Base-by-base conservation (phyloP, 805 yeast species). In the Sungouiozyma ichnusensis region DNA sequence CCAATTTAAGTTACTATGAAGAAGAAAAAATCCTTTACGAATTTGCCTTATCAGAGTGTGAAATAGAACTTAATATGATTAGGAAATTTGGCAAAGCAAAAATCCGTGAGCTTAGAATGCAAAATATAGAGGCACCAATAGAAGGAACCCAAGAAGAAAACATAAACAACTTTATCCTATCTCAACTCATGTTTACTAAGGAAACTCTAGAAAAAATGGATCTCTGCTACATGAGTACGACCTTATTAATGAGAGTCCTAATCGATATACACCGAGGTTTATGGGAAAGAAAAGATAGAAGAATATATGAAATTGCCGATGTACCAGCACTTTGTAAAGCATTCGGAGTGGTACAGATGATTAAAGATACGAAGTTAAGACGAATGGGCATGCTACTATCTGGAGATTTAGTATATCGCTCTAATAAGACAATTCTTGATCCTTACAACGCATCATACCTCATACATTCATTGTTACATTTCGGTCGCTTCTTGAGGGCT, bases 401-500 rank as follows among this genome's bases (percentile, higher is more conserved):
- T 2, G 78, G 76, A 3, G 63, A 63, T 31, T 45, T 74, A 46
- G 51, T 75, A 18, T 74, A 74, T 44, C 43, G 58, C 1, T 45
- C 63, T 3, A 62, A 65, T 3, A 68, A 63, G n/a, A 63, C 68
- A 20, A 60, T 72, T 39, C 63, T 73, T 45, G 79, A 75, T 52
- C 71, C 72, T 1, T 61, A 73, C 16, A 73, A 72, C 49, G 79
- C 74, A 51, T 66, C 69, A 2, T 65, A 71, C 33, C 74, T 67
- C 48, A 69, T 75, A 16, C 72, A 69, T 42, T 49, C 76, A 1
- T 56, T 75, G 35, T 52, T 68, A 16, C 52, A 56, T 5, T 60
- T 55, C 47, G 58, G 60, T 1, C 48, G 65, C 3, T 55, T 51
- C 41, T 46, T 55, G 7, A 57, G 60, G 32, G 78, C 77, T 0